Evolutionary conservation across 352 stramenopile genomes (phyloP).

Genomic region (Phytophthora pseudosyringae): DNA sequence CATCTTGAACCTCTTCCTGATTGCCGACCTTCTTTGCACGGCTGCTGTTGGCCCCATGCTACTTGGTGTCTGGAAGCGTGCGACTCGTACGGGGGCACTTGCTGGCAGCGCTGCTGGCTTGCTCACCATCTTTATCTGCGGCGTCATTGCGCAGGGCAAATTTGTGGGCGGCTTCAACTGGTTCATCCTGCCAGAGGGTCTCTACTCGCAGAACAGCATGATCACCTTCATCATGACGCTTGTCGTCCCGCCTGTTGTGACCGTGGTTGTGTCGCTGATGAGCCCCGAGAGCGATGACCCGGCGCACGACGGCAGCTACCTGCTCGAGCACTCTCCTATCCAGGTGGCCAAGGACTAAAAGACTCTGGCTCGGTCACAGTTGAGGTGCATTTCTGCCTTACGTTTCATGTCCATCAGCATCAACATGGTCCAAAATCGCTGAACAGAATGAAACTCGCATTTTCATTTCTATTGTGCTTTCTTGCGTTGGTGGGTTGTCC

Average conservation of each 20-base stretch:
- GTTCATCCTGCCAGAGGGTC: constrained; percentile 67
- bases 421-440: too few species aligned
- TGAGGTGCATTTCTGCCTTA: too few species aligned
- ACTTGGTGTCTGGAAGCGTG: constrained; percentile 58
- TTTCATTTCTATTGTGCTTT: too few species aligned
- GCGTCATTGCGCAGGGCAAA: constrained; percentile 57
- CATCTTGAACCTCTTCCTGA: constrained; percentile 78
- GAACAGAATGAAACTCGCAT: too few species aligned
- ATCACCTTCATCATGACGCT: constrained; percentile 53
- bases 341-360: not conserved
- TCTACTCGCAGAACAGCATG: too few species aligned
- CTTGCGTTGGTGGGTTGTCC: too few species aligned
- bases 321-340: constrained; percentile 28
- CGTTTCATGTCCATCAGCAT: too few species aligned
- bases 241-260: constrained; percentile 29
- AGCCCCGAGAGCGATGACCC: constrained; percentile 28
- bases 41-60: constrained; percentile 78
- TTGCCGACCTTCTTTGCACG: constrained; percentile 77
- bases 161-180: constrained; percentile 58
- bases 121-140: constrained; percentile 24
- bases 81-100: constrained; percentile 50
- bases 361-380: too few species aligned
- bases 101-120: constrained; percentile 63
- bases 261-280: constrained; percentile 62
- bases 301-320: constrained; percentile 28